phyloP scores from a whole-genome alignment of 2,329 filamentous ascomycete species.

The Colletotrichum sp. region DNA sequence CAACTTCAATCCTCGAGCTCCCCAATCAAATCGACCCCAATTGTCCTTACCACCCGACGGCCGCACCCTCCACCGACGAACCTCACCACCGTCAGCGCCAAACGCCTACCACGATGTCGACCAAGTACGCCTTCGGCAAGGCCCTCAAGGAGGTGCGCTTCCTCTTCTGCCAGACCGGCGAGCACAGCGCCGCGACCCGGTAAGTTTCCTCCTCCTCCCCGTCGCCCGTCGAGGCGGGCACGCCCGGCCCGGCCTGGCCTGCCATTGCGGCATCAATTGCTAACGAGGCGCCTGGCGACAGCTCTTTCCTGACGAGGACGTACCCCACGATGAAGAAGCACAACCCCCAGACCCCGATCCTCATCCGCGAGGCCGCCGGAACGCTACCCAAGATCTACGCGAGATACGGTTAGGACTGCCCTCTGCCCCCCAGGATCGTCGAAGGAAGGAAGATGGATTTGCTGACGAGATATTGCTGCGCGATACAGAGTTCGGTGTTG shows the following conservation, averaged over 20 bases:
- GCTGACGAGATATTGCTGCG: constrained; percentile 22
- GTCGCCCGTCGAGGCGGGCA: background rate
- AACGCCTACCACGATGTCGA: constrained; percentile 64
- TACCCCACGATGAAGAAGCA: constrained; percentile 99
- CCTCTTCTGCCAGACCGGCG: constrained; percentile 93
- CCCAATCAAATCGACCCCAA: constrained; percentile 19
- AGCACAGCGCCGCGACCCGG: constrained; percentile 89
- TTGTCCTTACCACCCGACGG: constrained; percentile 21
- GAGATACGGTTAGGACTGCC: constrained; percentile 75
- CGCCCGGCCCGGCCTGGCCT: background rate
- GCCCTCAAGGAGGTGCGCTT: constrained; percentile 95
- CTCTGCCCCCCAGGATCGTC: background rate
- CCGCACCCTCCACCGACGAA: background rate
- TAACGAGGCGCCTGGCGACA: constrained; percentile 41
- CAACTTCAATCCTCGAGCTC: constrained; percentile 21
- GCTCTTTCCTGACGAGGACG: constrained; percentile 86
- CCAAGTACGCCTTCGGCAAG: constrained; percentile 91
- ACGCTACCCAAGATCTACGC: constrained; percentile 88
- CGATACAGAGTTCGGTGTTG: constrained; percentile 57
- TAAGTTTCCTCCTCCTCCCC: constrained; percentile 46
- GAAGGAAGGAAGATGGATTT: background rate
- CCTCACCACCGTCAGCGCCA: constrained; percentile 4
- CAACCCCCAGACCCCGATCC: constrained; percentile 92
- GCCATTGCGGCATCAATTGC: constrained; percentile 2
- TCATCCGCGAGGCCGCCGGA: constrained; percentile 90